Evolutionary conservation across 345 rosid genomes (phyloP).

Genomic region (Arabis hirsuta): DNA sequence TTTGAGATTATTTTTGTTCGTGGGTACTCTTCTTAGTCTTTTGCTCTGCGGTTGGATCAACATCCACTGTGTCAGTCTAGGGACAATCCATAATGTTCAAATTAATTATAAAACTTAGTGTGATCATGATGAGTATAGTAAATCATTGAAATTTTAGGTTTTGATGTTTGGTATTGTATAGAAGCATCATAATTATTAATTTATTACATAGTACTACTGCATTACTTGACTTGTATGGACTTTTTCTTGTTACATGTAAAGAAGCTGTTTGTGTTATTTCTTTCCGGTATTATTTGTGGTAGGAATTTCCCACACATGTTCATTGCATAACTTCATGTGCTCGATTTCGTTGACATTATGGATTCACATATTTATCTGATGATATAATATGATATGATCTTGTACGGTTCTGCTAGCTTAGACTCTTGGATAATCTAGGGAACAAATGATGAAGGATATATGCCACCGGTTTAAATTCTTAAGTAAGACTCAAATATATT

Average conservation of each 20-base stretch:
- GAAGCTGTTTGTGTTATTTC: no score
- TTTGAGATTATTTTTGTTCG: background rate
- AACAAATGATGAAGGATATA: slow-evolving; percentile 38
- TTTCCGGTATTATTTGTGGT: background rate
- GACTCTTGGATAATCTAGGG: slow-evolving; percentile 16
- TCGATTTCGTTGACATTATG: slow-evolving; percentile 23
- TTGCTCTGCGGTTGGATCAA: no score
- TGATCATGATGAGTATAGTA: background rate
- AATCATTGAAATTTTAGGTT: background rate
- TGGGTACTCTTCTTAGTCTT: background rate
- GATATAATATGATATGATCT: background rate
- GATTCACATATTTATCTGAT: slow-evolving; percentile 21
- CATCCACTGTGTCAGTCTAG: background rate
- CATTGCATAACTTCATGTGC: slow-evolving; percentile 15
- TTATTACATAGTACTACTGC: no score
- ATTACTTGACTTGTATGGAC: no score
- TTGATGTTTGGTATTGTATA: background rate
- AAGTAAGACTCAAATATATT: slow-evolving; percentile 24
- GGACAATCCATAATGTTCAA: background rate
- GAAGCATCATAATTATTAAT: background rate
- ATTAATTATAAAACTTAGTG: no score
- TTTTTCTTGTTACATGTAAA: no score
- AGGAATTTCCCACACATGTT: slow-evolving; percentile 11
- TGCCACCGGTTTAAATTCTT: slow-evolving; percentile 32
- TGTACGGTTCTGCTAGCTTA: slow-evolving; percentile 28